Percentiles rank a stretch among this genome's conserved stretches.
phyloP scores from a whole-genome alignment of 768 basidiomycete genomes.

The Strobilomyces confusus region DNA sequence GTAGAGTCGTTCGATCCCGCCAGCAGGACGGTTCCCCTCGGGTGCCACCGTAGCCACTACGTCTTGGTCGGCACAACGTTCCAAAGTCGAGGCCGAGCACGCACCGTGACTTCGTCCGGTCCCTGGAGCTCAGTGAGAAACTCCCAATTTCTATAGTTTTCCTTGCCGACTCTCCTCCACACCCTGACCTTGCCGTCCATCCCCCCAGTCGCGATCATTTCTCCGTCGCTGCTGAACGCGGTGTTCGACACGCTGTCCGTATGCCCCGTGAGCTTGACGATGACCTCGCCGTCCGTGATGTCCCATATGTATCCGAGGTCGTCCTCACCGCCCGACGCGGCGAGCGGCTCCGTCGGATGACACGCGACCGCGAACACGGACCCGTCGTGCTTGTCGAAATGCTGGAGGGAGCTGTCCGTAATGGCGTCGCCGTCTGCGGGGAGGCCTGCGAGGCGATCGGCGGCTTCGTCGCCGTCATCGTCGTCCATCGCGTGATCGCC shows the following conservation, averaged over 20 bases:
- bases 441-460: slow-evolving; percentile 44
- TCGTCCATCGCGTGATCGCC: slow-evolving; percentile 72
- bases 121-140: slow-evolving; percentile 91
- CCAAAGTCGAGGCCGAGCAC: slow-evolving; percentile 24
- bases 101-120: slow-evolving; percentile 91
- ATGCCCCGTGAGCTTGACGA: slow-evolving; percentile 88
- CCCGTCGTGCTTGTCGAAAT: slow-evolving; percentile 60
- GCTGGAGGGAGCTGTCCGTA: slow-evolving; percentile 64
- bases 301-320: slow-evolving; percentile 95
- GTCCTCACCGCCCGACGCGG: slow-evolving; percentile 92
- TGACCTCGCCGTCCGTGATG: slow-evolving; percentile 71
- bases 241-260: slow-evolving; percentile 82
- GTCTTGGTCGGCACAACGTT: slow-evolving; percentile 4
- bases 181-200: slow-evolving; percentile 96
- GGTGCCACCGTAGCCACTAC: slow-evolving; percentile 97
- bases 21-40: slow-evolving; percentile 81
- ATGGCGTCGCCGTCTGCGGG: slow-evolving; percentile 37
- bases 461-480: slow-evolving; percentile 57
- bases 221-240: slow-evolving; percentile 84
- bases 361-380: slow-evolving; percentile 84
- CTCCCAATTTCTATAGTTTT: slow-evolving; percentile 81
- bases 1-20: slow-evolving; percentile 92
- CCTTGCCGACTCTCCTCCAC: slow-evolving; percentile 82
- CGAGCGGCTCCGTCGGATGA: slow-evolving; percentile 79
- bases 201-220: slow-evolving; percentile 92